Evolutionary conservation across 1,284 basidiomycete genomes (phyloP), one percentile per base, ranked within the genome.

Genomic region (Microbotryum violaceum): DNA sequence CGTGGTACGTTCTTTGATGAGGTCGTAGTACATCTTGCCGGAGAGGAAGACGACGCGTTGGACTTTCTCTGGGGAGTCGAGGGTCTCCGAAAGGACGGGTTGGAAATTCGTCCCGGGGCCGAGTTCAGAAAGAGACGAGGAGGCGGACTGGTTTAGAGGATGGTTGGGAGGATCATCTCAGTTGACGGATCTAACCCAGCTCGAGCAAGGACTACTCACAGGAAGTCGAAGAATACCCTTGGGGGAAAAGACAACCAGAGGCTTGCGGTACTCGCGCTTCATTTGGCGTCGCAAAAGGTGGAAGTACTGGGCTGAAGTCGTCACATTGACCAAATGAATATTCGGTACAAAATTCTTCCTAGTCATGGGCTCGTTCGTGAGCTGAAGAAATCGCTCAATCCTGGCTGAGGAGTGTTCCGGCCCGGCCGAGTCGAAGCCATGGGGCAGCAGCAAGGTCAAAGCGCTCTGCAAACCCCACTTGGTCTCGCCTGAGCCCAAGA

Each of bases 301-400:
- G 82, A 92, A 93, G 71, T 91, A 88, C 65, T 93, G 88, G 1
- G 88, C 87, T 0, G 91, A 84, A 0, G 89, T 91, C 0, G 89
- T 92, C 0, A 89, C 88, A 76, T 86, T 91, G 10, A 82, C 83
- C 49, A 93, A 81, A 57, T 87, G 85, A 79, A 93, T 85, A 73
- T 92, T 93, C 14, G 68, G 67, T 0, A 60, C 75, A 70, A 76
- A 76, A 57, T 76, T 71, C 63, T 72, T 69, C n/a, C 75, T 70
- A 72, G 61, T 75, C 77, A 60, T 75, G 71, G 81, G 76, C 71
- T 88, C 88, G 67, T 89, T 85, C 5, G 86, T 84, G 37, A 90
- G 79, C 85, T 88, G 62, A 7, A 65, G 78, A 83, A 91, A 88
- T 45, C 90, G 80, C 74, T 94, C 91, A 46, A 93, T 80, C 33